Percentiles rank a stretch among this genome's conserved stretches.
These are phyloP conservation scores for Stemphylium beticola DNA, from an alignment of 2,329 filamentous ascomycete species.

Conservation along the genomic window DNA sequence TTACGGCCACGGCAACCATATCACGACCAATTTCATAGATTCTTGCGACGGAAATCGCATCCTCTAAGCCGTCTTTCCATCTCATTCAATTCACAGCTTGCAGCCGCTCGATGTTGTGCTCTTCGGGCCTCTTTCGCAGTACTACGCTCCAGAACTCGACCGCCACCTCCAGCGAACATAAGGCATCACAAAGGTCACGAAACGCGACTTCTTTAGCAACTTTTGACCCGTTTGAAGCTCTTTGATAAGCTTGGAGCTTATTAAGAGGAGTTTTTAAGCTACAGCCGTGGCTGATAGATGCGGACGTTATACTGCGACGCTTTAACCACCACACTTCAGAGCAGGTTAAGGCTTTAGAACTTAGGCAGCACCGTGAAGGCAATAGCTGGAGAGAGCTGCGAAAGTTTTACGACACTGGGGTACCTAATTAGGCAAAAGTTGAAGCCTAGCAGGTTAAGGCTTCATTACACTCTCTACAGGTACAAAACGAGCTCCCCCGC, in stretches of 20 bases:
- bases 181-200: background rate
- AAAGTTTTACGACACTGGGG: background rate
- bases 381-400: background rate
- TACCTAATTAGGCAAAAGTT: background rate
- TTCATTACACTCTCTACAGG: too few species aligned
- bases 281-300: background rate
- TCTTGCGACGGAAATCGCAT: background rate
- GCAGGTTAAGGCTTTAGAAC: background rate
- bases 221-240: background rate
- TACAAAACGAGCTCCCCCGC: too few species aligned
- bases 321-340: background rate
- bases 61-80: background rate
- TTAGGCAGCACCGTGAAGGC: background rate
- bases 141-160: background rate
- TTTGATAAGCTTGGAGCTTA: background rate
- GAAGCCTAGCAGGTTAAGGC: background rate
- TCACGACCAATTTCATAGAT: background rate
- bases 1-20: background rate
- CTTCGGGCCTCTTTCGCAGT: background rate
- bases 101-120: background rate
- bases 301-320: slow-evolving; percentile 5
- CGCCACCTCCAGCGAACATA: background rate
- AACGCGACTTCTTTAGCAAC: too few species aligned
- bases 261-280: slow-evolving; percentile 6
- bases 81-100: background rate